These are phyloP conservation scores for Elaeis guineensis DNA, from an alignment of 176 grass and related monocot species.

Conservation along the genomic window DNA sequence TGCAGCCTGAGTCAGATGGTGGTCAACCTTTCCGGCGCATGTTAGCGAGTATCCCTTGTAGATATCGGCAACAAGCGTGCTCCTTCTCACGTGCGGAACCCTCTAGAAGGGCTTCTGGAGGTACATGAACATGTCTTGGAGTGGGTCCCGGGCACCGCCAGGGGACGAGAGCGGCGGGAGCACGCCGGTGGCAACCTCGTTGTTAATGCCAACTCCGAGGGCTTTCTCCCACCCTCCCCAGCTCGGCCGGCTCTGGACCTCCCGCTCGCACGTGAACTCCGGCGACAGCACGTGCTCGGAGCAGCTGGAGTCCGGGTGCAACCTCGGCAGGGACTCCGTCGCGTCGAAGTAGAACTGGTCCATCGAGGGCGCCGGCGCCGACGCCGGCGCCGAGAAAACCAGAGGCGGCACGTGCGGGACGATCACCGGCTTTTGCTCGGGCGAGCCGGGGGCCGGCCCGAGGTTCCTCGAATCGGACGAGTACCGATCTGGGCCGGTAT, in stretches of 20 bases:
- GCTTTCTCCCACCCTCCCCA: slow-evolving; percentile 51
- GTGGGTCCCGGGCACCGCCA: too few relatives aligned
- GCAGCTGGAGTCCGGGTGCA: slow-evolving; percentile 56
- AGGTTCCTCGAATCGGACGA: not conserved
- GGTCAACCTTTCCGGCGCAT: too few relatives aligned
- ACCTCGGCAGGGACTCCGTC: slow-evolving; percentile 49
- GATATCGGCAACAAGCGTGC: too few relatives aligned
- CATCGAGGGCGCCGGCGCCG: not conserved
- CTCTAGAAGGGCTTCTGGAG: too few relatives aligned
- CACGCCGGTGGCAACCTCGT: not conserved
- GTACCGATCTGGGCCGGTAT: not conserved
- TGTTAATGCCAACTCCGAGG: slow-evolving; percentile 11
- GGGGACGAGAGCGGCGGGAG: too few relatives aligned
- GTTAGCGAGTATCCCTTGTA: too few relatives aligned
- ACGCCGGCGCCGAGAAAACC: too few relatives aligned
- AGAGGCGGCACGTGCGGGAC: not conserved
- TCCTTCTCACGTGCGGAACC: too few relatives aligned
- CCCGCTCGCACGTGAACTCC: slow-evolving; percentile 33
- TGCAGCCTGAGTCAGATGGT: too few relatives aligned
- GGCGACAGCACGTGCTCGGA: slow-evolving; percentile 43
- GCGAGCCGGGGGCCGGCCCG: not conserved
- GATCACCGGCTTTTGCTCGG: slow-evolving; percentile 43
- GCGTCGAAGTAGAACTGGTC: slow-evolving; percentile 38
- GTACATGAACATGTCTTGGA: too few relatives aligned
- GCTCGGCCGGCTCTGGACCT: slow-evolving; percentile 63